Evolutionary conservation across 1,139 yeast genomes (phyloP).

Genomic region (Wickerhamiella pararugosa): DNA sequence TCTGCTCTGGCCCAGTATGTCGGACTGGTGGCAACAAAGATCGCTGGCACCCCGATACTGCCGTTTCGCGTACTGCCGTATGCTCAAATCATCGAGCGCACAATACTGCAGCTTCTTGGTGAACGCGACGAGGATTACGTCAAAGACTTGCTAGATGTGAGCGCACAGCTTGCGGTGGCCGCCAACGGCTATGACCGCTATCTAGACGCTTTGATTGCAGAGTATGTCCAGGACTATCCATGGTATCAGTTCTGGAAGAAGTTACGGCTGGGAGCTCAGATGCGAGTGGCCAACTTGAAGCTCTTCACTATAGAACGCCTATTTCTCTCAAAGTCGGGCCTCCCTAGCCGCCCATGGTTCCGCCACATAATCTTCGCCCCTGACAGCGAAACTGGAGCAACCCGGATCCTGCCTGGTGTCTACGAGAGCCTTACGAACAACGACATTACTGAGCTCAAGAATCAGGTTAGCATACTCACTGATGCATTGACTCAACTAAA

Average conservation of each 20-base stretch:
- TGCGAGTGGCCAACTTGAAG: constrained; percentile 25
- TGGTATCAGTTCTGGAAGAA: constrained; percentile 25
- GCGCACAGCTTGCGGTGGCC: constrained; percentile 16
- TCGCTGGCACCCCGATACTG: constrained; percentile 35
- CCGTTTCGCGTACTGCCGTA: constrained; percentile 32
- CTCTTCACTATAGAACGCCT: constrained; percentile 36
- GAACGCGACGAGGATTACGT: constrained; percentile 4
- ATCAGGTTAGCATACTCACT: background rate
- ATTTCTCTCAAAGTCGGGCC: constrained; percentile 48
- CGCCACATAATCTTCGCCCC: constrained; percentile 13
- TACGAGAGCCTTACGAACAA: constrained; percentile 1
- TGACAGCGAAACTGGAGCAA: constrained; percentile 8
- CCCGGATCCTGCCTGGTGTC: constrained; percentile 4
- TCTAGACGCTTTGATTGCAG: constrained; percentile 18
- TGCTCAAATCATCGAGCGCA: constrained; percentile 20
- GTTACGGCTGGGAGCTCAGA: constrained; percentile 19
- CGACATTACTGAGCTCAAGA: background rate
- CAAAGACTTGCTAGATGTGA: constrained; percentile 41
- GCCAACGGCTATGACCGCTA: constrained; percentile 21
- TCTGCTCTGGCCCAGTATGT: constrained; percentile 36
- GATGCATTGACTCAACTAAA: background rate
- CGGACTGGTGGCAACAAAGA: constrained; percentile 34
- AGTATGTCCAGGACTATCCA: constrained; percentile 23
- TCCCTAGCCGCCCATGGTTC: constrained; percentile 20
- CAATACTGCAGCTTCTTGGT: background rate